These are phyloP conservation scores for Phytophthora idaei DNA, from an alignment of 352 stramenopile genomes.

Conservation along the genomic window DNA sequence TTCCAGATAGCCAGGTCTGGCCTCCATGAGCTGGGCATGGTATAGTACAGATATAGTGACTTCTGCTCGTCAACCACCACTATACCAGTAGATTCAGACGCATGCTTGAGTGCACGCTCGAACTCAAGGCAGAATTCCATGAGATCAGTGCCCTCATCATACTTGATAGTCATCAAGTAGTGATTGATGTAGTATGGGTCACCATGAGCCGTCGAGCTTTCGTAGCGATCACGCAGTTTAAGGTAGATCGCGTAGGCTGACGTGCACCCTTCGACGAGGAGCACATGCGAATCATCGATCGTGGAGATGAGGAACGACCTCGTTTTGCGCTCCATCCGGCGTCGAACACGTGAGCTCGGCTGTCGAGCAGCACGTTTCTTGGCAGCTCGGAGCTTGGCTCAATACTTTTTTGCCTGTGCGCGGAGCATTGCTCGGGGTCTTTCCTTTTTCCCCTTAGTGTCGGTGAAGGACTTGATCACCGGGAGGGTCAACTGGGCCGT, in stretches of 20 bases:
- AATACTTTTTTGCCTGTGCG: no score
- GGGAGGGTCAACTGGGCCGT: no score
- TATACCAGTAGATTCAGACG: no score
- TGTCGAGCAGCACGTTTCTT: no score
- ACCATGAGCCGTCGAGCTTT: conserved; percentile 14
- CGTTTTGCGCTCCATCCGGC: neutral
- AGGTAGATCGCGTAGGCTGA: conserved; percentile 24
- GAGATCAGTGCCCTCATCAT: conserved; percentile 8
- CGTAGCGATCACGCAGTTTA: conserved; percentile 19
- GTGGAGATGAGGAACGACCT: conserved; percentile 17
- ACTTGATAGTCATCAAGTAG: conserved; percentile 5
- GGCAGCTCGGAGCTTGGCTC: no score
- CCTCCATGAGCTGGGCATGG: no score
- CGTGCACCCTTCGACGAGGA: conserved; percentile 6
- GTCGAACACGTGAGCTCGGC: no score
- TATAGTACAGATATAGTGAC: no score
- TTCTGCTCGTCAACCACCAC: no score
- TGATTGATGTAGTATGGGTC: conserved; percentile 29
- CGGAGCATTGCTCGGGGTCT: no score
- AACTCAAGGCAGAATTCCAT: no score
- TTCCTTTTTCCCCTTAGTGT: neutral
- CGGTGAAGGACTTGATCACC: neutral
- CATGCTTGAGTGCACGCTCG: no score
- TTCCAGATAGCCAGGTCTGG: neutral
- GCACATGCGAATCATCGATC: conserved; percentile 14